A percentile compares a stretch with the other conserved stretches of the same genome.
phyloP scores from a whole-genome alignment of 768 basidiomycete genomes.

The Boletus fagicola region DNA sequence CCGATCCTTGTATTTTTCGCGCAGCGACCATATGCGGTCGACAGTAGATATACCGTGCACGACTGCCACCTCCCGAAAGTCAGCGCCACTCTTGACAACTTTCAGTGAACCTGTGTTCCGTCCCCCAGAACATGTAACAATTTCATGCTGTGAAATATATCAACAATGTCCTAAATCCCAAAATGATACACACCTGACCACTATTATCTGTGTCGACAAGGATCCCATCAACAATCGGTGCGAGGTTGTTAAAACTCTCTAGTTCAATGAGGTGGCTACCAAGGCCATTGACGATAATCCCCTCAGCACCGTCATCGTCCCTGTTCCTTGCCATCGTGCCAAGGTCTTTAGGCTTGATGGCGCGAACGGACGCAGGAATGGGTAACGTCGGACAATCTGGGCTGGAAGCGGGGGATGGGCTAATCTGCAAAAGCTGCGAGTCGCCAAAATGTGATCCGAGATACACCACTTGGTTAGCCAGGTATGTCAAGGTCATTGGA shows the following conservation, averaged over 20 bases:
- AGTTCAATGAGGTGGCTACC: conserved; percentile 63
- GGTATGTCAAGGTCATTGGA: conserved; percentile 66
- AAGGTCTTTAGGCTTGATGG: conserved; percentile 39
- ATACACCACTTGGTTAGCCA: conserved; percentile 68
- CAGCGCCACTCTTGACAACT: conserved; percentile 77
- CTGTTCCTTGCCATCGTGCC: conserved; percentile 39
- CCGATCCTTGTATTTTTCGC: conserved; percentile 45
- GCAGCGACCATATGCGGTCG: conserved; percentile 63
- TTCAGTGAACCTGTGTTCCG: conserved; percentile 74
- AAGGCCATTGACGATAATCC: conserved; percentile 48
- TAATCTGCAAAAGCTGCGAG: conserved; percentile 71
- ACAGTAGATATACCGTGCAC: conserved; percentile 57
- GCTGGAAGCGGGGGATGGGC: conserved; percentile 40
- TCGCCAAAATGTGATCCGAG: conserved; percentile 82
- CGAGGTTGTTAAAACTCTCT: conserved; percentile 71
- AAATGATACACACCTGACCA: conserved; percentile 52
- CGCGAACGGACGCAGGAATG: conserved; percentile 48
- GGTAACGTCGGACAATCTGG: conserved; percentile 46
- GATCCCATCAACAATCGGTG: conserved; percentile 80
- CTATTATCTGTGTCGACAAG: conserved; percentile 69
- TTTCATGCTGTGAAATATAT: conserved; percentile 51
- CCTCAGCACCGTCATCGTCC: conserved; percentile 31
- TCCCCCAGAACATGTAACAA: conserved; percentile 85
- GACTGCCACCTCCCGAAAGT: conserved; percentile 63
- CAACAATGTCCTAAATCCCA: not conserved